Evolutionary conservation across 108 stramenopile species (phyloP), one percentile per base, ranked within the genome.

Genomic region (Schizochytrium sp.): DNA sequence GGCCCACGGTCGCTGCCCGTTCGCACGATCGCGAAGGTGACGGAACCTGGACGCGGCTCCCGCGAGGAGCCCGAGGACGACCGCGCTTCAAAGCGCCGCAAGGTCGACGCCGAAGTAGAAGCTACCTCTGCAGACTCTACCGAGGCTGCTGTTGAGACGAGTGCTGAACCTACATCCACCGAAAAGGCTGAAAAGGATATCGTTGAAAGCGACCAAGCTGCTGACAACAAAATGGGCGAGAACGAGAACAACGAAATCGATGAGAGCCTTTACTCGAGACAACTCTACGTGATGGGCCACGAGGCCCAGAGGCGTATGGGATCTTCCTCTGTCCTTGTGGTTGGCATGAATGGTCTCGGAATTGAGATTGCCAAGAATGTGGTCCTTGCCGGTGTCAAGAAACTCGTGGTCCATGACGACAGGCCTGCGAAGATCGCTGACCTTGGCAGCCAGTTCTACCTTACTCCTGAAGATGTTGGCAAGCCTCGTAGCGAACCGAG

Each of bases 271-370:
- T 99, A 99, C 91, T 97, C 97, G 61, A 97, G 98, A 38, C 99
- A 99, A 93, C 97, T 99, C 44, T 98, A 98, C 90, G 98, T 99
- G n/a, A 97, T 98, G 97, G 99, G 99, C 58, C 97, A 97, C 92
- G 98, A 98, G 92, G 99, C 98, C 46, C 98, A 99, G 92, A 94
- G 95, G 56, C 95, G 96, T 46, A 97, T 99, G 98, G 96, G 97
- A 93, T 92, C 95, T n/a, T 94, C 95, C 56, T 91, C 94, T 13
- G 98, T 97, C 50, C 92, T 99, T 64, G 56, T 99, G 73, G 90
- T 97, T 38, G 99, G 99, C 42, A 83, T 95, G 46, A 94, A 93
- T 15, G 99, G 99, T 2, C 93, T 98, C 38, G 99, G 98, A 17
- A 97, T 94, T 49, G 97, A 98, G 93, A 92, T 96, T 4, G 98